phyloP scores from a whole-genome alignment of 2,329 filamentous ascomycete species.

The Xylogone sp. region DNA sequence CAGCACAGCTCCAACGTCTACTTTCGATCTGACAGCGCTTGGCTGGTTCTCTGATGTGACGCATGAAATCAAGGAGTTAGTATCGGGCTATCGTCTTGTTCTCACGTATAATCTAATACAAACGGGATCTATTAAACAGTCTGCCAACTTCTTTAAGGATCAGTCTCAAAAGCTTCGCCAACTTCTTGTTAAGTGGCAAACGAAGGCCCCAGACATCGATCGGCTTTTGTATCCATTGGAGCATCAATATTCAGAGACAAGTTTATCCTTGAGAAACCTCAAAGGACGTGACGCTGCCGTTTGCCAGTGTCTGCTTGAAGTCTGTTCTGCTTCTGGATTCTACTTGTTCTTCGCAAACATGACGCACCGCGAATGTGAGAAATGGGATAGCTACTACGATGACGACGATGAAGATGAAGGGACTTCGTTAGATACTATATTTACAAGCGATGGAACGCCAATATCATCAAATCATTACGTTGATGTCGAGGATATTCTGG shows the following conservation, averaged over 20 bases:
- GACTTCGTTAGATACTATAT: not conserved
- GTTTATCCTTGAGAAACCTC: constrained; percentile 6
- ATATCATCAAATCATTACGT: not conserved
- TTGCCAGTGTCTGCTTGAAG: constrained; percentile 5
- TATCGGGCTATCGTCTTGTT: constrained; percentile 44
- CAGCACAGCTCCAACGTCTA: constrained; percentile 26
- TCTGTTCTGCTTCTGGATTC: constrained; percentile 8
- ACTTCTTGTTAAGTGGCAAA: constrained; percentile 7
- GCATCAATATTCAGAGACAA: constrained; percentile 11
- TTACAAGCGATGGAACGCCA: not conserved
- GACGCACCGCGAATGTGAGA: constrained; percentile 5
- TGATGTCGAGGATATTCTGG: constrained; percentile 5
- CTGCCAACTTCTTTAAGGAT: constrained; percentile 3
- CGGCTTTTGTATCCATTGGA: constrained; percentile 6
- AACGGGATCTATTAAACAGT: constrained; percentile 4
- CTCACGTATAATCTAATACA: constrained; percentile 50
- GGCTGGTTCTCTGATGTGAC: constrained; percentile 47
- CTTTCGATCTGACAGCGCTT: constrained; percentile 27
- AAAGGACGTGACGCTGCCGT: constrained; percentile 11
- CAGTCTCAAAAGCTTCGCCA: constrained; percentile 4
- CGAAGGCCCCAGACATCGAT: not conserved
- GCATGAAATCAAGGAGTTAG: constrained; percentile 46
- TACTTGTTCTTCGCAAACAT: constrained; percentile 13
- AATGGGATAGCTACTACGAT: constrained; percentile 4
- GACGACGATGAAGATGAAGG: constrained; percentile 2